phyloP scores from a whole-genome alignment of 495 filamentous ascomycete species.

The Penicillium lagena region DNA sequence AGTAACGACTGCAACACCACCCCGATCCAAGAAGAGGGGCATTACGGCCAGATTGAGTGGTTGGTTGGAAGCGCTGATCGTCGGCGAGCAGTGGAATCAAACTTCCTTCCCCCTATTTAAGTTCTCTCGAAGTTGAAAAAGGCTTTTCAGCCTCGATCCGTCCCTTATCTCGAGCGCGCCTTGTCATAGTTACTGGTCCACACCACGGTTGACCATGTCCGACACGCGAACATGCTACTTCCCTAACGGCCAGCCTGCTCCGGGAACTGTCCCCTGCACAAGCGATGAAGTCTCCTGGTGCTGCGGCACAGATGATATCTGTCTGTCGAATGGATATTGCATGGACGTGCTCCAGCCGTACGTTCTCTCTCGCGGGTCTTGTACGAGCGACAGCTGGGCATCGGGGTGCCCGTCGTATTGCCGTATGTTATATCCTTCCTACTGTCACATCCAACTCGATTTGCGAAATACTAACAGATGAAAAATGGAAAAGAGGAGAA shows the following conservation, averaged over 20 bases:
- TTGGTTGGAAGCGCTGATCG: too few relatives aligned
- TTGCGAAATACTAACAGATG: too few relatives aligned
- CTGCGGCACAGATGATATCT: constrained; percentile 5
- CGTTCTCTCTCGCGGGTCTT: constrained; percentile 7
- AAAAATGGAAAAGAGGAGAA: neutral
- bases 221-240: constrained; percentile 13
- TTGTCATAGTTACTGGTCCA: too few relatives aligned
- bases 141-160: too few relatives aligned
- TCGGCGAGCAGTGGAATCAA: too few relatives aligned
- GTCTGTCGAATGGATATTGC: constrained; percentile 15
- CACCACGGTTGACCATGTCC: neutral
- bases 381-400: constrained; percentile 11
- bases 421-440: constrained; percentile 1
- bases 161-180: too few relatives aligned
- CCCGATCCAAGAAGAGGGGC: too few relatives aligned
- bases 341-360: constrained; percentile 9
- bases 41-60: too few relatives aligned
- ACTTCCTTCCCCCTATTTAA: too few relatives aligned
- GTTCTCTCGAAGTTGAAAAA: too few relatives aligned
- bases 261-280: constrained; percentile 6
- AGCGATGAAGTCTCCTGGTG: constrained; percentile 7
- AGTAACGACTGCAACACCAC: too few relatives aligned
- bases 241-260: constrained; percentile 3
- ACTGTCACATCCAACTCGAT: too few relatives aligned
- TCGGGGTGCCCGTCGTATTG: constrained; percentile 11